These are phyloP conservation scores for Alternaria conjuncta DNA, from an alignment of 2,329 filamentous ascomycete species.

Conservation along the genomic window DNA sequence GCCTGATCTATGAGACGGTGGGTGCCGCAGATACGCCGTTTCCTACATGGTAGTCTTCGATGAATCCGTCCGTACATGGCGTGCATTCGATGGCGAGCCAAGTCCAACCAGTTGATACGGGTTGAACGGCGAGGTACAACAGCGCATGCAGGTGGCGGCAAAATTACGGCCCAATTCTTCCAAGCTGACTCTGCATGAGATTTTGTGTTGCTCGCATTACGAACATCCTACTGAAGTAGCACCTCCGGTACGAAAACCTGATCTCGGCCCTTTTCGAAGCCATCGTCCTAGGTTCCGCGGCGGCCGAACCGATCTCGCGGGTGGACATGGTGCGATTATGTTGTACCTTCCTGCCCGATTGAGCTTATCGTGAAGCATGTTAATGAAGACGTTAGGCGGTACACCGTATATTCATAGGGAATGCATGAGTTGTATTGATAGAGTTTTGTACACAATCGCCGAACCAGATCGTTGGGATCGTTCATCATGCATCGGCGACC, in stretches of 20 bases:
- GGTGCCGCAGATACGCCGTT: neutral
- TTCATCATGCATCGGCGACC: constrained; percentile 11
- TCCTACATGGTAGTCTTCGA: neutral
- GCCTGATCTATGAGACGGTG: neutral
- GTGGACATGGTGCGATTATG: neutral
- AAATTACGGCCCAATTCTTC: neutral
- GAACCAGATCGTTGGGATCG: neutral
- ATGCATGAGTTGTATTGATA: neutral
- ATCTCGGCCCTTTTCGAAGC: neutral
- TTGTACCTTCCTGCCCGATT: neutral
- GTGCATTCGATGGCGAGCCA: neutral
- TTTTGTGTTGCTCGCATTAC: no score
- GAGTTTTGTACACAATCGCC: neutral
- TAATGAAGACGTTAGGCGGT: neutral
- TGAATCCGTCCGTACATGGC: neutral
- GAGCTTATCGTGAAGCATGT: no score
- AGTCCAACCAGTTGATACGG: neutral
- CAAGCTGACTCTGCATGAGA: neutral
- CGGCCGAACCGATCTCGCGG: neutral
- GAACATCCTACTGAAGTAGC: neutral
- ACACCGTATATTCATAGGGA: neutral
- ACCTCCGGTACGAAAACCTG: neutral
- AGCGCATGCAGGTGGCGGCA: neutral
- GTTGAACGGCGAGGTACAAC: neutral
- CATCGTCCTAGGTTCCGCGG: neutral